Percentiles rank a stretch among this genome's conserved stretches.
Evolutionary conservation across 2,329 filamentous ascomycete genomes (phyloP).

Genomic region (Biscogniauxia sp.): DNA sequence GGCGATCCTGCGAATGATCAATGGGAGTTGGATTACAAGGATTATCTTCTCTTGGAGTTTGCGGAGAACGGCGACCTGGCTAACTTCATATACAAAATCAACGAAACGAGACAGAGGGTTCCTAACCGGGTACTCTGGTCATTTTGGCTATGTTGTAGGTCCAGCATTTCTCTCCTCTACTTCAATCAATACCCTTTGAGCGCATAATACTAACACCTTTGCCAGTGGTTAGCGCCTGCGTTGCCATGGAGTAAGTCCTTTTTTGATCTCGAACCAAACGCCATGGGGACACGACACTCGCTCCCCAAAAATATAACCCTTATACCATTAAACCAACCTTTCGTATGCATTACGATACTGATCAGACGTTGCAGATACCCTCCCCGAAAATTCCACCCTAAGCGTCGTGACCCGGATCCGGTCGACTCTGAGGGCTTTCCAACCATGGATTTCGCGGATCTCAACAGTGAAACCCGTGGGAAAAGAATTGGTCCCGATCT

Average conservation of each 20-base stretch:
- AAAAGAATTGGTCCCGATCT: slow-evolving; percentile 17
- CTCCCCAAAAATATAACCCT: too few species aligned
- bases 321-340: background rate
- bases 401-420: slow-evolving; percentile 1
- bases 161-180: background rate
- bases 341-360: slow-evolving; percentile 4
- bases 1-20: background rate
- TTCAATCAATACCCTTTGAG: too few species aligned
- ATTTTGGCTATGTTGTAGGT: slow-evolving; percentile 26
- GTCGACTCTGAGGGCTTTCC: background rate
- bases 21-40: background rate
- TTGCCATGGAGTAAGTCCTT: slow-evolving; percentile 20
- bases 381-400: slow-evolving; percentile 22
- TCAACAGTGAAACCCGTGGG: background rate
- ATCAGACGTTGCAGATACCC: slow-evolving; percentile 19
- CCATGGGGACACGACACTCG: too few species aligned
- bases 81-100: background rate
- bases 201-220: background rate
- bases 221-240: slow-evolving; percentile 21
- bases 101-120: background rate
- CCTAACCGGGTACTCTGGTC: slow-evolving; percentile 19
- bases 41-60: background rate
- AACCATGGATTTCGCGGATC: too few species aligned
- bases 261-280: background rate
- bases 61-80: background rate